Evolutionary conservation across 352 stramenopile species (phyloP).

Genomic region (Pythium phragmitis): DNA sequence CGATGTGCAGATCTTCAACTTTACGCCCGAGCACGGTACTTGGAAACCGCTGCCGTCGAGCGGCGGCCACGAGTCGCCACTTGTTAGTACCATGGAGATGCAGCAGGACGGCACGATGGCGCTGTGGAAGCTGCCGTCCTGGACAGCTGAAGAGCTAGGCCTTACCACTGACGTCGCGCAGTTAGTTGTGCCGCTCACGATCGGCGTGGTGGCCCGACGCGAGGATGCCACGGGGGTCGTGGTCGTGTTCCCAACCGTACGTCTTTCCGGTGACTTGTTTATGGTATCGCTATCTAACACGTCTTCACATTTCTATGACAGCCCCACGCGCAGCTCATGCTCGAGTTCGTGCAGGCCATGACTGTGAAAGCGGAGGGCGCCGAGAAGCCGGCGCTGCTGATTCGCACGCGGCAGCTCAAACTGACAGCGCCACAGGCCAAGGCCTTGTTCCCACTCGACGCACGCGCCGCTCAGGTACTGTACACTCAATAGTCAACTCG

Average conservation of each 20-base stretch:
- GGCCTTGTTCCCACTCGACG: slow-evolving; percentile 31
- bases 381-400: slow-evolving; percentile 27
- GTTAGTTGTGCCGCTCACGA: slow-evolving; percentile 57
- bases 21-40: slow-evolving; percentile 50
- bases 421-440: slow-evolving; percentile 39
- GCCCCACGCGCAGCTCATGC: slow-evolving; percentile 42
- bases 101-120: slow-evolving; percentile 29
- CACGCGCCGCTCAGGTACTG: slow-evolving; percentile 4
- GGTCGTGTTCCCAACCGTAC: slow-evolving; percentile 42
- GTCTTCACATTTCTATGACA: slow-evolving; percentile 14
- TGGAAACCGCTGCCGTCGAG: slow-evolving; percentile 42
- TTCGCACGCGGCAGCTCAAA: slow-evolving; percentile 55
- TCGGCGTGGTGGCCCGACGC: slow-evolving; percentile 30
- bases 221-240: slow-evolving; percentile 31
- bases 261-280: neutral
- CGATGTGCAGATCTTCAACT: slow-evolving; percentile 62
- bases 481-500: neutral
- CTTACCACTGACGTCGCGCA: slow-evolving; percentile 36
- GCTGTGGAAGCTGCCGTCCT: slow-evolving; percentile 52
- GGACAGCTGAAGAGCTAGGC: slow-evolving; percentile 44
- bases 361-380: slow-evolving; percentile 3
- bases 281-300: neutral
- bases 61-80: slow-evolving; percentile 35
- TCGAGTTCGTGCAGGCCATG: slow-evolving; percentile 46
- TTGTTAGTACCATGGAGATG: slow-evolving; percentile 30